Conservation (phyloP, 1,284 basidiomycete genomes). For the Fomitopsis pinicola region DNA sequence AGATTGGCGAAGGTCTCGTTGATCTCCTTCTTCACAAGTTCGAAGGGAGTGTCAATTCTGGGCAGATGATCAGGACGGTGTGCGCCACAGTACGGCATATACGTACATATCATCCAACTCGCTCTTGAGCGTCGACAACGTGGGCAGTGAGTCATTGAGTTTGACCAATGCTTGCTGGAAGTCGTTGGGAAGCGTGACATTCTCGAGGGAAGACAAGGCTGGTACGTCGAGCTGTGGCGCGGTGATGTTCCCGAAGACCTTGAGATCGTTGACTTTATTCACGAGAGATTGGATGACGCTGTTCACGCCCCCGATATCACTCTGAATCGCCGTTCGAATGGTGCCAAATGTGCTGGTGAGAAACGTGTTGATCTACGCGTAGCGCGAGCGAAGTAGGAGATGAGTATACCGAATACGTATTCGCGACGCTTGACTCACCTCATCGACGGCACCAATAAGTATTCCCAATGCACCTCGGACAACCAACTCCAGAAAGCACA, state of each 20-base stretch:
- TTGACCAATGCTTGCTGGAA: slow-evolving; percentile 70
- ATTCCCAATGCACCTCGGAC: slow-evolving; percentile 80
- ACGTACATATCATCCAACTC: slow-evolving; percentile 71
- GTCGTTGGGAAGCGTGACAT: slow-evolving; percentile 78
- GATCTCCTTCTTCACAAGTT: slow-evolving; percentile 81
- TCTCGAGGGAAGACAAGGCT: slow-evolving; percentile 66
- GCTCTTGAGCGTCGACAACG: slow-evolving; percentile 71
- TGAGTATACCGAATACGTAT: neutral
- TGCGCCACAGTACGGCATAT: neutral
- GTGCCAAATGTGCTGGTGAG: slow-evolving; percentile 57
- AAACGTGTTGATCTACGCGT: slow-evolving; percentile 61
- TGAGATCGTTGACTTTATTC: slow-evolving; percentile 66
- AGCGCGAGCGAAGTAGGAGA: neutral
- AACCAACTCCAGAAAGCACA: slow-evolving; percentile 90
- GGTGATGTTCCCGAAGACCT: slow-evolving; percentile 61
- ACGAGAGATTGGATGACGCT: slow-evolving; percentile 63
- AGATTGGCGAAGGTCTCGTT: slow-evolving; percentile 78
- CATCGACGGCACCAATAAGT: slow-evolving; percentile 77
- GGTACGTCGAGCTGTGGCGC: slow-evolving; percentile 73
- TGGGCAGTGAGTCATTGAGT: slow-evolving; percentile 82
- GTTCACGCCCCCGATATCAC: slow-evolving; percentile 67
- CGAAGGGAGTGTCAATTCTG: slow-evolving; percentile 83
- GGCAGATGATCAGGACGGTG: slow-evolving; percentile 11
- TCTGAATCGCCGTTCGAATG: slow-evolving; percentile 67
- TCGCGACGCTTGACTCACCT: slow-evolving; percentile 44